These are phyloP conservation scores for Cucurbita pepo DNA, from an alignment of 306 rosid genomes.

Conservation along the genomic window DNA sequence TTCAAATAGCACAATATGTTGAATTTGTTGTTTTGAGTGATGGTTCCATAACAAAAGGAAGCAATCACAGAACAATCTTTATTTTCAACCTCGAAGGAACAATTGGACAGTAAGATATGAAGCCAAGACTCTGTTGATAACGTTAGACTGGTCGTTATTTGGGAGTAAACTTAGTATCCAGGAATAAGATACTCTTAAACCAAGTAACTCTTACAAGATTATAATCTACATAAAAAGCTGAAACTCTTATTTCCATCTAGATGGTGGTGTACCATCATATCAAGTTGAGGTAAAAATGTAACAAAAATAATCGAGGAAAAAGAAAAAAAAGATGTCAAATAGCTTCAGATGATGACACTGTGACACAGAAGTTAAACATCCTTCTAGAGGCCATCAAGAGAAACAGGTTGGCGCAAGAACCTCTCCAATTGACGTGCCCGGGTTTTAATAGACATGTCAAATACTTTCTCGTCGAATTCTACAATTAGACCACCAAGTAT, in stretches of 20 bases:
- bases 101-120: neutral
- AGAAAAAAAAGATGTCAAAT: conserved; percentile 14
- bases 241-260: conserved; percentile 52
- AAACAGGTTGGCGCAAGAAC: conserved; percentile 58
- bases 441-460: conserved; percentile 80
- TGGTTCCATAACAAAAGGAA: neutral
- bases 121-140: neutral
- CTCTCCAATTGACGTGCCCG: conserved; percentile 92
- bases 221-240: conserved; percentile 12
- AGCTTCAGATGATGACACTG: conserved; percentile 1
- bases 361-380: conserved; percentile 9
- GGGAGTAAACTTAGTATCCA: neutral
- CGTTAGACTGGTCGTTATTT: neutral
- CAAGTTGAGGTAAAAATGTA: conserved; percentile 10
- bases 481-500: conserved; percentile 81
- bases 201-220: conserved; percentile 2
- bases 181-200: neutral
- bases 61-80: neutral
- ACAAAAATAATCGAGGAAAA: neutral
- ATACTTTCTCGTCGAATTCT: conserved; percentile 62
- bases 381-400: conserved; percentile 32
- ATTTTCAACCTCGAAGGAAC: neutral
- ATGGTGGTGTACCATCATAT: conserved; percentile 28
- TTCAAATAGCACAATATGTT: neutral
- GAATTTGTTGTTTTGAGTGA: neutral